A percentile compares a stretch with the other conserved stretches of the same genome.
Conservation (phyloP, 805 yeast genomes). For the Cyberlindnera mrakii region DNA sequence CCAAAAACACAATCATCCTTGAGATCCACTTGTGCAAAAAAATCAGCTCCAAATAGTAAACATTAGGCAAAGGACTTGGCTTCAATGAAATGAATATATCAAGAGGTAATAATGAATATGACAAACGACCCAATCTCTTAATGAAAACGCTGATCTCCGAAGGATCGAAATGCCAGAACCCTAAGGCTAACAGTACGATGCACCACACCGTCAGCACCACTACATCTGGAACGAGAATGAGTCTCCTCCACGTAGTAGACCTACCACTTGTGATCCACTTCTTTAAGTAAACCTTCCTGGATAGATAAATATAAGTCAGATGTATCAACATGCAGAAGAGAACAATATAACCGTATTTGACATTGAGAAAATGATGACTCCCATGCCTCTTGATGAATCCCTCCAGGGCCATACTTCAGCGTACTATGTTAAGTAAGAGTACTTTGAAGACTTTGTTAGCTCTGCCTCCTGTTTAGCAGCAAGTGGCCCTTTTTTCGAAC, state of each 20-base stretch:
- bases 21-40: conserved; percentile 70
- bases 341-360: conserved; percentile 54
- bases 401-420: background rate
- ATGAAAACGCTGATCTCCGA: conserved; percentile 31
- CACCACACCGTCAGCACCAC: conserved; percentile 32
- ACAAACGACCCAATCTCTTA: conserved; percentile 58
- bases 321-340: conserved; percentile 38
- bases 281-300: conserved; percentile 28
- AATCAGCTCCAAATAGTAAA: conserved; percentile 47
- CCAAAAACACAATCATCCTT: conserved; percentile 42
- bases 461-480: too few species aligned
- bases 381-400: conserved; percentile 39
- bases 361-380: conserved; percentile 46
- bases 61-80: conserved; percentile 44
- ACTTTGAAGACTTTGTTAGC: too few species aligned
- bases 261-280: conserved; percentile 35
- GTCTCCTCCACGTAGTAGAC: conserved; percentile 28
- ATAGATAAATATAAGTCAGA: conserved; percentile 27
- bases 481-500: too few species aligned
- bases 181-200: conserved; percentile 25
- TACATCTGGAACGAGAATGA: conserved; percentile 30
- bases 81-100: conserved; percentile 49
- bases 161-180: conserved; percentile 29
- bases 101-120: conserved; percentile 53
- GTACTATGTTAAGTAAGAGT: background rate